A percentile compares a stretch with the other conserved stretches of the same genome.
phyloP scores from a whole-genome alignment of 495 filamentous ascomycete genomes.

The Aspergillus kassunensis region DNA sequence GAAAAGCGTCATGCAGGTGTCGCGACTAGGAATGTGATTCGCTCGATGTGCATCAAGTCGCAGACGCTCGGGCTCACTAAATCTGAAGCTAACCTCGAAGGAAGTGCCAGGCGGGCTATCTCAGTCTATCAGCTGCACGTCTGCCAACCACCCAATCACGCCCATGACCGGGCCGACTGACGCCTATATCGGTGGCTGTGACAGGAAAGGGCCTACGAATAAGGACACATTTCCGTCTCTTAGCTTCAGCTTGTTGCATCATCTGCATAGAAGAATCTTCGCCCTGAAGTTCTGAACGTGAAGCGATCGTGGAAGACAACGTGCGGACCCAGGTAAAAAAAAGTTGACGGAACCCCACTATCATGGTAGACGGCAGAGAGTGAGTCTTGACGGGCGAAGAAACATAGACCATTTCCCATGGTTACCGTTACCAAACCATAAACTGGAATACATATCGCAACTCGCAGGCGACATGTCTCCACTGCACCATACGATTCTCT shows the following conservation, averaged over 20 bases:
- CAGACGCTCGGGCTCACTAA: slow-evolving; percentile 7
- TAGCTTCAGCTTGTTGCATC: slow-evolving; percentile 6
- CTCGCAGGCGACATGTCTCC: too few relatives aligned
- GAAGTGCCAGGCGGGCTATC: slow-evolving; percentile 1
- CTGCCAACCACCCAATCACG: slow-evolving; percentile 20
- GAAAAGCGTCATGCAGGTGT: slow-evolving; percentile 24
- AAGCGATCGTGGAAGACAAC: neutral
- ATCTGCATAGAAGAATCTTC: slow-evolving; percentile 18
- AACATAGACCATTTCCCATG: slow-evolving; percentile 2
- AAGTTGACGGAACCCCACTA: slow-evolving; percentile 6
- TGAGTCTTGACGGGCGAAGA: too few relatives aligned
- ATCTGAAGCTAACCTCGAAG: neutral
- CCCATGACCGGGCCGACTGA: slow-evolving; percentile 8
- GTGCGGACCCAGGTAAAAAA: slow-evolving; percentile 3
- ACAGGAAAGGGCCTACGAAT: slow-evolving; percentile 3
- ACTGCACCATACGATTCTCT: too few relatives aligned
- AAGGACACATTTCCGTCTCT: slow-evolving; percentile 3
- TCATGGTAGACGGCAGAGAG: too few relatives aligned
- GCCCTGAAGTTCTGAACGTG: neutral
- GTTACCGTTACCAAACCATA: too few relatives aligned
- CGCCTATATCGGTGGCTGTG: slow-evolving; percentile 12
- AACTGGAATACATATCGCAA: too few relatives aligned
- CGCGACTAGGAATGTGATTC: slow-evolving; percentile 16
- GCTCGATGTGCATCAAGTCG: slow-evolving; percentile 15
- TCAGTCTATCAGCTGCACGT: slow-evolving; percentile 27